Evolutionary conservation across 306 rosid genomes (phyloP), one percentile per base, ranked within the genome.

Genomic region (Inga leiocalycina): DNA sequence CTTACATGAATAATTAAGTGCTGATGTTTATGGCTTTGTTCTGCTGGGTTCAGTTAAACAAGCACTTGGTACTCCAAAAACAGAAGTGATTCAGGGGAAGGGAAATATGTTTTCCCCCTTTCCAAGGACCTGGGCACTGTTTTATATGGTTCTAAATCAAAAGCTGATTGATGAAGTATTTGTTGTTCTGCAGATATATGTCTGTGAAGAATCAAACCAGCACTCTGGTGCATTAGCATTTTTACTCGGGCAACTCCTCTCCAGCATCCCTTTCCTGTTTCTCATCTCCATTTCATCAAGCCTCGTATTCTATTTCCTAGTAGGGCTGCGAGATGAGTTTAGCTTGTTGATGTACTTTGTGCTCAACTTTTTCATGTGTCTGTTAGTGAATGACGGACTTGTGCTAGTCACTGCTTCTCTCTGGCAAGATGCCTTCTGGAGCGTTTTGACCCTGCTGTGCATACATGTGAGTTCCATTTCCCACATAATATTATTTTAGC

Each of bases 271-370:
- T 0, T 94, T 94, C 90, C 97, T 97, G 77, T 97, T 97, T 85
- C 99, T 97, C 82, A 90, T 97, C 85, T 89, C 99, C 79, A 97
- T 97, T 74, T 91, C 98, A 14, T 88, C 99, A 59, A 94, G 97
- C 84, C 95, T 94, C 3, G 95, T 92, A 81, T 97, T 97, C 87
- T 97, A 97, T 87, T 97, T 97, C 91, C 92, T 97, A 9, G 62
- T 94, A 6, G 97, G 99, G 71, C 86, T 97, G 86, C 87, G 88
- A 62, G 99, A 97, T 69, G 95, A 97, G 75, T 97, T 97, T 82
- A 85, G 95, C 89, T 89, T 97, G 93, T 87, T 97, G 85, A 97
- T 97, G 99, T 97, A 97, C 93, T 97, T 97, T 20, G 97, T 94
- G 92, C 94, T 94, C 78, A 97, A 94, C 80, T 90, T 97, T 86